Evolutionary conservation across 148 eudicot genomes (phyloP).

Genomic region (Pouteria glomerata): DNA sequence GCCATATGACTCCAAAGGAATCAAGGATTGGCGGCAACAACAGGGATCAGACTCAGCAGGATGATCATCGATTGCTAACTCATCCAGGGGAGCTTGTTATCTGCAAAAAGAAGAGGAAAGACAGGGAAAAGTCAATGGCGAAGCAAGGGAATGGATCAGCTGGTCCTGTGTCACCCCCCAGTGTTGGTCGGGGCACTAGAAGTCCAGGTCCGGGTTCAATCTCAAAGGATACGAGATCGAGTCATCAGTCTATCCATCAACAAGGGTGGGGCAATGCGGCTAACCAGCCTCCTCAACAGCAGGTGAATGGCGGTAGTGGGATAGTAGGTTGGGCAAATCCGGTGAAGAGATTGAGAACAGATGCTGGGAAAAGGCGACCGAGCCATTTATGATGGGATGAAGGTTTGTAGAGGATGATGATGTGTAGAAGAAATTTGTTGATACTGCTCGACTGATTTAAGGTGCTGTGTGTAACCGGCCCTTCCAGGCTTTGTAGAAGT

Average conservation of each 20-base stretch:
- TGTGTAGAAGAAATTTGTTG: conserved; percentile 8
- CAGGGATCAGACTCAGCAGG: conserved; percentile 36
- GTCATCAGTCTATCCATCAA: conserved; percentile 32
- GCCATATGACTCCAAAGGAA: not conserved
- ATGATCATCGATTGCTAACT: conserved; percentile 43
- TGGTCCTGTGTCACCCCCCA: conserved; percentile 78
- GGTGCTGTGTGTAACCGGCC: conserved; percentile 16
- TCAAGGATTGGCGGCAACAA: conserved; percentile 46
- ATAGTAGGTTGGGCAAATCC: conserved; percentile 81
- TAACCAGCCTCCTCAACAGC: conserved; percentile 45
- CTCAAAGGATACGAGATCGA: conserved; percentile 31
- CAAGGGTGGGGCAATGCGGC: conserved; percentile 51
- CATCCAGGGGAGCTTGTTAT: conserved; percentile 95
- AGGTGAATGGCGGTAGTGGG: conserved; percentile 41
- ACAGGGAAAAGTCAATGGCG: conserved; percentile 55
- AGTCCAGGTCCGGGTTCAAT: conserved; percentile 51
- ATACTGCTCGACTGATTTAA: not conserved
- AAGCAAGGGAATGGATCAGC: conserved; percentile 51
- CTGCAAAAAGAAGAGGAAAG: conserved; percentile 92
- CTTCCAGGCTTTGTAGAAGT: conserved; percentile 22
- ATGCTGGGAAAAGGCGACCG: conserved; percentile 72
- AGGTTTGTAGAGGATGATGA: conserved; percentile 11
- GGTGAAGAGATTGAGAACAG: conserved; percentile 86
- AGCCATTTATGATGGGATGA: conserved; percentile 50
- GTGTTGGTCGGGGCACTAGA: conserved; percentile 49